A percentile compares a stretch with the other conserved stretches of the same genome.
These are phyloP conservation scores for Zychaea mexicana DNA, from an alignment of 371 early-diverging fungal species.

Conservation along the genomic window DNA sequence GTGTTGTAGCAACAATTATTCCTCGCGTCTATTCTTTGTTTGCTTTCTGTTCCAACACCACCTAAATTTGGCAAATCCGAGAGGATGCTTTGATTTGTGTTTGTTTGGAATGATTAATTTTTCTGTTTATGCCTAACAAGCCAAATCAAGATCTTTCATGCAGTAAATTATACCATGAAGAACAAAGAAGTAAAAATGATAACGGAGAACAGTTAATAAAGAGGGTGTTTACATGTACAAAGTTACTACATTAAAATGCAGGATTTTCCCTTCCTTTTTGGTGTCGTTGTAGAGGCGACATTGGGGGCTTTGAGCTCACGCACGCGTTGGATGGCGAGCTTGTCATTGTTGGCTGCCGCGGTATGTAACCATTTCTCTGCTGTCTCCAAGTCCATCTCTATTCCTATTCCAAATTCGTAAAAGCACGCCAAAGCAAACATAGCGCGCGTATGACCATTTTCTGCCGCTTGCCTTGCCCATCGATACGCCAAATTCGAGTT, in stretches of 20 bases:
- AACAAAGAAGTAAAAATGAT: too few species aligned
- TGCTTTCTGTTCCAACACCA: too few species aligned
- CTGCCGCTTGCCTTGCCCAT: constrained; percentile 88
- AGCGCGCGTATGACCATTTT: constrained; percentile 78
- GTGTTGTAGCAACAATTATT: constrained; percentile 1
- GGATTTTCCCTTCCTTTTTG: background rate
- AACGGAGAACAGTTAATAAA: too few species aligned
- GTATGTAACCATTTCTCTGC: constrained; percentile 76
- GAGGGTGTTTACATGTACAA: too few species aligned
- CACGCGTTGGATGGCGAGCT: constrained; percentile 71
- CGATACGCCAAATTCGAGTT: constrained; percentile 59
- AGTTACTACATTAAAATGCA: too few species aligned
- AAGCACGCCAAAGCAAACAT: constrained; percentile 89
- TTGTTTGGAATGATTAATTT: background rate
- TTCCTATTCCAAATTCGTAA: constrained; percentile 79
- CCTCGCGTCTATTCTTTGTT: constrained; percentile 8
- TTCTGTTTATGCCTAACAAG: too few species aligned
- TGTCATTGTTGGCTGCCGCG: constrained; percentile 76
- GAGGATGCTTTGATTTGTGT: background rate
- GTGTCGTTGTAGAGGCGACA: background rate
- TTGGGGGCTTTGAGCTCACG: constrained; percentile 69
- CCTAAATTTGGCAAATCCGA: background rate
- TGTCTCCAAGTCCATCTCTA: constrained; percentile 63
- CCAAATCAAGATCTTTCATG: too few species aligned
- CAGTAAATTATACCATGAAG: too few species aligned